Base-by-base conservation (phyloP, 2,329 filamentous ascomycete species). In the Neocatenulostroma microsporum region DNA sequence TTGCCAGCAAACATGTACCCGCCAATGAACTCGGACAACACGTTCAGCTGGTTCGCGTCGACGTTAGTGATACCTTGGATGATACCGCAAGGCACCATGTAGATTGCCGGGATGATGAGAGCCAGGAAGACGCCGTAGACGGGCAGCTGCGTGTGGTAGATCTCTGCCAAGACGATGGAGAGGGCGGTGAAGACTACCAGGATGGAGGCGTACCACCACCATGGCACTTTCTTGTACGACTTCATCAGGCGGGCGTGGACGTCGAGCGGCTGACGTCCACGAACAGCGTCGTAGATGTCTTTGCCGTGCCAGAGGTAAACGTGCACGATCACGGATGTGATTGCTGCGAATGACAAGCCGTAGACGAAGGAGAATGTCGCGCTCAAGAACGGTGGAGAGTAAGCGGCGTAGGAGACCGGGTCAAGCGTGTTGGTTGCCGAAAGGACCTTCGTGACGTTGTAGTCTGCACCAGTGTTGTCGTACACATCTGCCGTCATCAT, bases 51-150 rank as follows among this genome's bases (percentile, higher is more conserved):
- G 30, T 54, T 54, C 3, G 50, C 47, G 23, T 56, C 50, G 15
- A 55, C 52, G 30, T 55, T 56, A 8, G 86, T 93, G 48, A 93
- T 85, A 12, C 85, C 86, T 83, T 91, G 93, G 52, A 94, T 83
- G 56, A 93, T 91, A 42, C 86, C 86, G 46, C 91, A 89, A 9
- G 86, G 86, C 41, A 94, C 85, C 64, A 93, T 93, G 42, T 93
- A 81, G 37, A 89, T 61, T 14, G 80, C 78, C 42, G 84, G 86
- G 36, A 93, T 85, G 18, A 69, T 74, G 2, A 94, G 70, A 1
- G 86, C 83, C 5, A 94, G 71, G 12, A 93, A 67, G 3, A 94
- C 69, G 3, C 86, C 86, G 52, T 91, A 91, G 82, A 86, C 93
- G 0, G 86, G 86, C 12, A 56, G 42, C 32, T 54, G 31, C 1